Percentiles rank a stretch among this genome's conserved stretches.
phyloP scores from a whole-genome alignment of 208 protist species.

The Crithidia fasciculata region DNA sequence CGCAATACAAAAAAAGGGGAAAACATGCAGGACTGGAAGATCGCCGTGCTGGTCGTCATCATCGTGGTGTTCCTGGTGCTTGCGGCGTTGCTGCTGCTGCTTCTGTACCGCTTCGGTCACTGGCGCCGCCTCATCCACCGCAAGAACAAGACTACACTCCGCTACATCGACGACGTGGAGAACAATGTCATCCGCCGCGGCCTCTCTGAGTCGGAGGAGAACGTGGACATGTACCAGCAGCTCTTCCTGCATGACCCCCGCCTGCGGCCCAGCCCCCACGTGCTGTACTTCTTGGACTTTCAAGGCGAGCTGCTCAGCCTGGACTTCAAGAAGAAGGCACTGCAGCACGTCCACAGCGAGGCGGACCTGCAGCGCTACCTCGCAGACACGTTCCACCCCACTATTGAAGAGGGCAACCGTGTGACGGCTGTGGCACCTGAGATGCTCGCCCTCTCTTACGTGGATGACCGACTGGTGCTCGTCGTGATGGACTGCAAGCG shows the following conservation, averaged over 20 bases:
- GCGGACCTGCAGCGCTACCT: conserved; percentile 35
- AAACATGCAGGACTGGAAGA: conserved; percentile 59
- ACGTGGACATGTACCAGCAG: conserved; percentile 14
- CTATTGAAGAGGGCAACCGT: conserved; percentile 25
- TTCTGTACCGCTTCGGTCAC: conserved; percentile 48
- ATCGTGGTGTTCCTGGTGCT: conserved; percentile 53
- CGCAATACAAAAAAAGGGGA: background rate
- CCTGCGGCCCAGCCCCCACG: conserved; percentile 21
- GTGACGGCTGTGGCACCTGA: conserved; percentile 8
- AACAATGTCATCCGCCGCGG: background rate
- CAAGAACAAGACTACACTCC: conserved; percentile 1
- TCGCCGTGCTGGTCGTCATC: conserved; percentile 62
- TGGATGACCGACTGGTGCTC: conserved; percentile 16
- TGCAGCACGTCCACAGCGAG: conserved; percentile 14
- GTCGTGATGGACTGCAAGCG: conserved; percentile 64
- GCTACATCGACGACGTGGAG: conserved; percentile 19
- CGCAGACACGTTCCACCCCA: conserved; percentile 25
- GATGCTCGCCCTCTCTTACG: conserved; percentile 35
- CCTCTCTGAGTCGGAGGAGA: background rate
- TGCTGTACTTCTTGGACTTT: conserved; percentile 67
- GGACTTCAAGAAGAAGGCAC: conserved; percentile 40
- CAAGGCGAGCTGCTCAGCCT: conserved; percentile 36
- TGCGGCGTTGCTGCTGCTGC: conserved; percentile 37
- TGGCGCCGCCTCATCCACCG: background rate
- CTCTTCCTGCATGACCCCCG: conserved; percentile 32